Evolutionary conservation across 352 stramenopile genomes (phyloP), one percentile per base, ranked within the genome.

Genomic region (Globisporangium radiosum): DNA sequence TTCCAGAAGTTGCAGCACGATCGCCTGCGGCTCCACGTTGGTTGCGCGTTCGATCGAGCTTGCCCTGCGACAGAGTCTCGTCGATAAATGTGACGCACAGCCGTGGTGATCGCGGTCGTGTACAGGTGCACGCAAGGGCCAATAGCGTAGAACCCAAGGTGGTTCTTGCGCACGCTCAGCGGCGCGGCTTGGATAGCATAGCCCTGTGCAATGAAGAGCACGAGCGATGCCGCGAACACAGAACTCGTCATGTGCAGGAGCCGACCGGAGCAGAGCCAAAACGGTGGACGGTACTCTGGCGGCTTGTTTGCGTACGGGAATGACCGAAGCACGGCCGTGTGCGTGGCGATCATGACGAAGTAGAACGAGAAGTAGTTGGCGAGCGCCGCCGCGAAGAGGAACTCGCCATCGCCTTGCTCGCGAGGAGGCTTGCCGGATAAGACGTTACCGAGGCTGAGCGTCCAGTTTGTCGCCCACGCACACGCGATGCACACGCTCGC

Each of bases 121-220:
- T 67, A 69, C 5, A 63, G 39, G 4, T 60, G 52, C 11, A 60
- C 65, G n/a, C 60, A 54, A 1, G 69, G 9, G 5, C 58, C 52
- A 5, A 56, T 59, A 43, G 53, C 43, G 58, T 78, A 78, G 60
- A 72, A 73, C 17, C 75, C 62, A 33, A 25, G 7, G 11, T 14
- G n/a, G 45, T 25, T 11, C 45, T 49, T 49, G 13, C 45, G 45
- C 13, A 49, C 14, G 19, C 11, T 2, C 4, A 5, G 45, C n/a
- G 45, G 45, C n/a, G 45, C 45, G 13, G n/a, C 45, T 14, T 17
- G 7, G n/a, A 49, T n/a, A 11, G 13, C 45, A 9, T 8, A 14
- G 45, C 45, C 13, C 4, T 11, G 8, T 6, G 10, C 10, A 9
- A 49, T 7, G 45, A 49, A 49, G n/a, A 49, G n/a, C 45, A 25